Evolutionary conservation across 1,284 basidiomycete genomes (phyloP).

Genomic region (Kalmanozyma brasiliensis): DNA sequence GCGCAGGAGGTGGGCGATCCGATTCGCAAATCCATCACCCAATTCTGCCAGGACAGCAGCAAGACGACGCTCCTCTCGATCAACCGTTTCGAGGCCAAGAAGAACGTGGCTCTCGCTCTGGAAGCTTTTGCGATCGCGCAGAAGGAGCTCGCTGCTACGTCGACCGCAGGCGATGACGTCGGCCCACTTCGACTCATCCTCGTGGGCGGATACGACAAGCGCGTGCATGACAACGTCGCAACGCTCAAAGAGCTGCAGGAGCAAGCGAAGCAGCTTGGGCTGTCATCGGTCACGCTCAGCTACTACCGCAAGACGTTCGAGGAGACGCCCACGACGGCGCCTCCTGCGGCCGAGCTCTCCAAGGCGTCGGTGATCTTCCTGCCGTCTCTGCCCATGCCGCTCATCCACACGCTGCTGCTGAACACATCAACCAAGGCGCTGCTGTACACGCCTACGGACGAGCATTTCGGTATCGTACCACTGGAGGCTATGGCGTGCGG

Average conservation of each 20-base stretch:
- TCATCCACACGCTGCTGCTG: slow-evolving; percentile 58
- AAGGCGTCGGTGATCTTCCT: slow-evolving; percentile 53
- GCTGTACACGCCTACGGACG: slow-evolving; percentile 92
- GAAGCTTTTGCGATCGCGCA: slow-evolving; percentile 75
- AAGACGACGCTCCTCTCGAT: slow-evolving; percentile 84
- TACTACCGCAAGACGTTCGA: slow-evolving; percentile 53
- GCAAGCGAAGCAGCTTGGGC: slow-evolving; percentile 55
- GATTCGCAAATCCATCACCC: slow-evolving; percentile 21
- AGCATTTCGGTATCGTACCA: slow-evolving; percentile 97
- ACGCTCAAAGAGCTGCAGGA: slow-evolving; percentile 69
- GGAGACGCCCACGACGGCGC: slow-evolving; percentile 64
- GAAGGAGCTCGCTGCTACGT: slow-evolving; percentile 41
- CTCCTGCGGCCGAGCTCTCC: slow-evolving; percentile 18
- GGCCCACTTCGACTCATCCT: slow-evolving; percentile 48
- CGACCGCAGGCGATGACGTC: slow-evolving; percentile 8
- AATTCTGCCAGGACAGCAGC: slow-evolving; percentile 25
- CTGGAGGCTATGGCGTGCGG: slow-evolving; percentile 94
- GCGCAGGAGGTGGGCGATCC: slow-evolving; percentile 66
- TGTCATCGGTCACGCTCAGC: slow-evolving; percentile 69
- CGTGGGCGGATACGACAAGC: slow-evolving; percentile 79
- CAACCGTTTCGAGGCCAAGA: slow-evolving; percentile 96
- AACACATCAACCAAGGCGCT: slow-evolving; percentile 69
- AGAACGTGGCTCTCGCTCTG: slow-evolving; percentile 85
- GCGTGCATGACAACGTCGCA: slow-evolving; percentile 77
- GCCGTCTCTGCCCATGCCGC: slow-evolving; percentile 56